A percentile compares a stretch with the other conserved stretches of the same genome.
Conservation (phyloP, 106 monocot species). For the Vanilla planifolia region DNA sequence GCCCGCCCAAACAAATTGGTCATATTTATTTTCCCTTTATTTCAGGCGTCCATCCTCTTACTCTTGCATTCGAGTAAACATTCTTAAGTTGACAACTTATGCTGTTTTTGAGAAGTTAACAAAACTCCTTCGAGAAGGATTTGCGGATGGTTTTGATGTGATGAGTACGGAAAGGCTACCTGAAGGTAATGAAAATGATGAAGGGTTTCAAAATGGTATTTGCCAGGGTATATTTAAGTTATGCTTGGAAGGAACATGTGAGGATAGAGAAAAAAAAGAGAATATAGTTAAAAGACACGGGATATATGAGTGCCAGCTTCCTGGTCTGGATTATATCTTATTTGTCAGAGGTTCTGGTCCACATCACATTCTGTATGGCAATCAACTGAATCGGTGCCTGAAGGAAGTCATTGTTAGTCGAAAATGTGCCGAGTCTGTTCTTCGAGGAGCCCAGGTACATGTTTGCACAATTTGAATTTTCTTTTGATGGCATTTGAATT, state of each 20-base stretch:
- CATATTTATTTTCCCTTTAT: constrained; percentile 8
- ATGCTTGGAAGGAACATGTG: background rate
- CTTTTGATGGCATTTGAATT: background rate
- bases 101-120: constrained; percentile 47
- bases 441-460: constrained; percentile 93
- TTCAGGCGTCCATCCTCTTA: constrained; percentile 76
- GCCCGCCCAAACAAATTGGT: too few species aligned
- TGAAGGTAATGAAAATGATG: constrained; percentile 19
- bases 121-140: constrained; percentile 23
- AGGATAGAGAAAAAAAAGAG: constrained; percentile 10
- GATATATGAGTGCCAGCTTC: constrained; percentile 42
- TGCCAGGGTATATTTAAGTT: background rate
- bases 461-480: background rate
- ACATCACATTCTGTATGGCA: constrained; percentile 37
- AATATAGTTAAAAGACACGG: constrained; percentile 8
- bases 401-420: constrained; percentile 97
- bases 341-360: constrained; percentile 89
- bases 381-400: constrained; percentile 23
- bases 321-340: constrained; percentile 70
- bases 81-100: constrained; percentile 52
- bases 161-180: constrained; percentile 4
- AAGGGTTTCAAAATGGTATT: constrained; percentile 3
- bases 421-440: constrained; percentile 97
- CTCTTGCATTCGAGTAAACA: constrained; percentile 90
- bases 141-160: constrained; percentile 6